Evolutionary conservation across 768 basidiomycete species (phyloP).

Genomic region (Naganishia vishniacii): DNA sequence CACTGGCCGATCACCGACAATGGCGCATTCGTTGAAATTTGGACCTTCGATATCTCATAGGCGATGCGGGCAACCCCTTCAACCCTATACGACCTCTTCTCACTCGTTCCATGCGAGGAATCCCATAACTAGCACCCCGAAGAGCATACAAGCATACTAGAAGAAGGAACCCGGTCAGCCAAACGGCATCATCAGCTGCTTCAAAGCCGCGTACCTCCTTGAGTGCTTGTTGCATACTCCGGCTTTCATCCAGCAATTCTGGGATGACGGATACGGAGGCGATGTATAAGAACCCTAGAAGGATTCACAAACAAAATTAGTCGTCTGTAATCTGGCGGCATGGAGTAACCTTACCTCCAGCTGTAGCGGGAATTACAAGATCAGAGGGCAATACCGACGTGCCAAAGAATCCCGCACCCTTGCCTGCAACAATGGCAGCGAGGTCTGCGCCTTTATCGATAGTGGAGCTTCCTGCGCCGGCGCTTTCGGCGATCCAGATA

Average conservation of each 20-base stretch:
- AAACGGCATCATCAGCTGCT: constrained; percentile 2
- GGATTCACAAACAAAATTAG: constrained; percentile 8
- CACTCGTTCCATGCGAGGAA: constrained; percentile 49
- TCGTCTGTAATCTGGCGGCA: not conserved
- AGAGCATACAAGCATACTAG: constrained; percentile 83
- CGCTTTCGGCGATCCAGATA: constrained; percentile 43
- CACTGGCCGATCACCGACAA: too few relatives aligned
- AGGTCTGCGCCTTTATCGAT: constrained; percentile 53
- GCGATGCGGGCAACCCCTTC: too few relatives aligned
- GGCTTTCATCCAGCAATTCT: constrained; percentile 79
- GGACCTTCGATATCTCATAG: too few relatives aligned
- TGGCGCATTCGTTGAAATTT: too few relatives aligned
- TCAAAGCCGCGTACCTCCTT: constrained; percentile 64
- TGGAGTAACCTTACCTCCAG: constrained; percentile 39
- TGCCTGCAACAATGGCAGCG: constrained; percentile 69
- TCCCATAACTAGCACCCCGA: constrained; percentile 82
- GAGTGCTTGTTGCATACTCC: constrained; percentile 78
- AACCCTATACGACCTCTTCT: too few relatives aligned
- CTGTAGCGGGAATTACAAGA: constrained; percentile 58
- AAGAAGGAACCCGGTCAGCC: not conserved
- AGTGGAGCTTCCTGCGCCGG: constrained; percentile 32
- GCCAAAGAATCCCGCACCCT: constrained; percentile 70
- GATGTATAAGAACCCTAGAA: constrained; percentile 76
- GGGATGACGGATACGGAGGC: constrained; percentile 86
- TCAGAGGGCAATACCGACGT: constrained; percentile 74